phyloP scores from a whole-genome alignment of 1,139 yeast species.

The Kodamaea plutei region DNA sequence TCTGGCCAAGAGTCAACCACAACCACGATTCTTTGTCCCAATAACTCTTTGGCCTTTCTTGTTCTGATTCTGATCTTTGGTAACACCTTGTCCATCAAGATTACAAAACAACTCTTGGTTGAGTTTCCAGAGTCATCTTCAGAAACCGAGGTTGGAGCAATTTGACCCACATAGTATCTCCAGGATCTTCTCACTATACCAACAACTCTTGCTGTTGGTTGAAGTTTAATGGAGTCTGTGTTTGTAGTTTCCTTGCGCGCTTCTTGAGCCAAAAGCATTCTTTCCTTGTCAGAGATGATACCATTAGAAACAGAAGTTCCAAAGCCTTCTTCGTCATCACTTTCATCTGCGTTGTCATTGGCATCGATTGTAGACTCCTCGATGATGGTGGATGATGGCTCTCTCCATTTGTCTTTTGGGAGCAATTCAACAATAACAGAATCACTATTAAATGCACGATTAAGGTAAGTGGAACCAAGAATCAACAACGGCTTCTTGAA shows the following conservation, averaged over 20 bases:
- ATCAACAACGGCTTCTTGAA: conserved; percentile 80
- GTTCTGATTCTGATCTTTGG: conserved; percentile 88
- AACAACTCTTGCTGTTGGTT: conserved; percentile 91
- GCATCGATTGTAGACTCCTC: conserved; percentile 68
- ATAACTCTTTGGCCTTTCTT: conserved; percentile 73
- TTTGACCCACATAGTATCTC: conserved; percentile 95
- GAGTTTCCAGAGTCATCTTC: conserved; percentile 52
- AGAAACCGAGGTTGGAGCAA: conserved; percentile 74
- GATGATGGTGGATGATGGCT: conserved; percentile 72
- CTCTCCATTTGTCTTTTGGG: conserved; percentile 85
- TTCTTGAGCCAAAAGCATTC: conserved; percentile 70
- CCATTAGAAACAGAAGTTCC: conserved; percentile 22
- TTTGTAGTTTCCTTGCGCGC: conserved; percentile 59
- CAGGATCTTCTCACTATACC: conserved; percentile 88
- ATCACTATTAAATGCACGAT: conserved; percentile 91
- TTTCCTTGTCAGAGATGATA: conserved; percentile 70
- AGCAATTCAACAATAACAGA: conserved; percentile 85
- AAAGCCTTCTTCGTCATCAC: conserved; percentile 39
- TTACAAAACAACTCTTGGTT: conserved; percentile 75
- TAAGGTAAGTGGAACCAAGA: conserved; percentile 77
- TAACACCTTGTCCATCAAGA: conserved; percentile 82
- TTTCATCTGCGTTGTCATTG: conserved; percentile 59
- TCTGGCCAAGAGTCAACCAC: conserved; percentile 93
- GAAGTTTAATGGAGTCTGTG: conserved; percentile 39
- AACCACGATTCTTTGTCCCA: conserved; percentile 86